Evolutionary conservation across 768 basidiomycete species (phyloP).

Genomic region (Mycena latifolia): DNA sequence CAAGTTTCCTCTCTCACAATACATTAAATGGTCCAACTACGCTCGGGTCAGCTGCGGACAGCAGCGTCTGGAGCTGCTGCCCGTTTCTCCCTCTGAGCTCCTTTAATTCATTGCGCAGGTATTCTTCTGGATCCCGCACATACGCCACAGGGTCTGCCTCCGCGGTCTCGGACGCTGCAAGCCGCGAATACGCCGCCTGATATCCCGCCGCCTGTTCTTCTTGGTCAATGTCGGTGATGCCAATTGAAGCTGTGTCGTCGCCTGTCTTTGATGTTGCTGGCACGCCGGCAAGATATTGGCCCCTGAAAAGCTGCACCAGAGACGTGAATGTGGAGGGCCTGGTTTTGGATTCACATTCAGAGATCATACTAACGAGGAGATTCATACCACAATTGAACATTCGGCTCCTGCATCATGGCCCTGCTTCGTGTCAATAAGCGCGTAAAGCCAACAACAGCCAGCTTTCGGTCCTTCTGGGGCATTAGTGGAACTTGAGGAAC

Average conservation of each 20-base stretch:
- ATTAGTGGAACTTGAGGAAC: conserved; percentile 86
- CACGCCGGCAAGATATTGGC: conserved; percentile 69
- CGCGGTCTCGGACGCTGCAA: conserved; percentile 81
- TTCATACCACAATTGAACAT: conserved; percentile 73
- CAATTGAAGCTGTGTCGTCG: conserved; percentile 56
- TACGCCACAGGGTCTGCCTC: conserved; percentile 73
- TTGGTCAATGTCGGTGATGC: conserved; percentile 84
- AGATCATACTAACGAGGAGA: not conserved
- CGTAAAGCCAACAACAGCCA: conserved; percentile 84
- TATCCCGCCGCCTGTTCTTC: conserved; percentile 94
- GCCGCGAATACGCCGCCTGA: conserved; percentile 92
- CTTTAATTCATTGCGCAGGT: conserved; percentile 60
- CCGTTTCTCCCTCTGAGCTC: conserved; percentile 53
- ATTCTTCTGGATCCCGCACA: conserved; percentile 67
- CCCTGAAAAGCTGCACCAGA: conserved; percentile 84
- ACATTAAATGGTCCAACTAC: conserved; percentile 44
- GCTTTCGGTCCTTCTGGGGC: conserved; percentile 86
- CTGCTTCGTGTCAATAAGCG: conserved; percentile 82
- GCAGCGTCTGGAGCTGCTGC: conserved; percentile 50
- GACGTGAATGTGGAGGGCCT: conserved; percentile 82
- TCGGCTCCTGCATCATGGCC: conserved; percentile 75
- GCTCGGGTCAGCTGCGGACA: conserved; percentile 47
- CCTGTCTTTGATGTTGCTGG: conserved; percentile 48
- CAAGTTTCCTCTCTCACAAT: conserved; percentile 2
- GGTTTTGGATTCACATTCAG: not conserved